Evolutionary conservation across 805 yeast species (phyloP), one percentile per base, ranked within the genome.

Genomic region (Pichia cephalocereana): DNA sequence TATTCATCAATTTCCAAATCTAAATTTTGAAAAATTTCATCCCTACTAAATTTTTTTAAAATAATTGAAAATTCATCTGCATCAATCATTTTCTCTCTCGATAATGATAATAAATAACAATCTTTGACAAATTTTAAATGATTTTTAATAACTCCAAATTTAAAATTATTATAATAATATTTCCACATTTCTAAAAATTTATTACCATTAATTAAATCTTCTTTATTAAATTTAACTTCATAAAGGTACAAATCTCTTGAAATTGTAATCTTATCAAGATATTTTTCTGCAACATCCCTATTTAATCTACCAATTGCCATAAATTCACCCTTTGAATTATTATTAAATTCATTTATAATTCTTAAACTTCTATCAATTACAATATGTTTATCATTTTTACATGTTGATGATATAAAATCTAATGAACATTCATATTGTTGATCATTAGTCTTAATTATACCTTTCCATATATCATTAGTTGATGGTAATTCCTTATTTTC

Each of bases 131-230:
- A 69, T 9, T 61, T 52, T 0, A 78, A 76, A 46, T 69, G 68
- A 18, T 67, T 69, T 12, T 76, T 72, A 41, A 83, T 66, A 17
- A 82, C 88, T 2, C 88, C 90, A 45, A 75, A 78, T 58, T 77
- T 77, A 30, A 61, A 56, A 30, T 75, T 65, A 7, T 64, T 57
- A 38, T 64, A 57, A 55, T 80, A 75, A 58, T 80, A 79, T 17
- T 71, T 68, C 61, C 65, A 71, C 34, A 75, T 58, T 40, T 64
- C 61, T 30, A 57, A 52, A 58, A 63, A 70, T 27, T 54, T 55
- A 17, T 40, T 44, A 7, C 18, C 34, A 19, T 48, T 45, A 18
- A 4, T 23, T 23, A 23, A 23, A 23, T 52, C 64, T 59, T 43
- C 49, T 15, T 36, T 37, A n/a, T 46, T 46, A 3, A 61, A 57